Evolutionary conservation across 768 basidiomycete genomes (phyloP), one percentile per base, ranked within the genome.

Genomic region (Crucibulum laeve): DNA sequence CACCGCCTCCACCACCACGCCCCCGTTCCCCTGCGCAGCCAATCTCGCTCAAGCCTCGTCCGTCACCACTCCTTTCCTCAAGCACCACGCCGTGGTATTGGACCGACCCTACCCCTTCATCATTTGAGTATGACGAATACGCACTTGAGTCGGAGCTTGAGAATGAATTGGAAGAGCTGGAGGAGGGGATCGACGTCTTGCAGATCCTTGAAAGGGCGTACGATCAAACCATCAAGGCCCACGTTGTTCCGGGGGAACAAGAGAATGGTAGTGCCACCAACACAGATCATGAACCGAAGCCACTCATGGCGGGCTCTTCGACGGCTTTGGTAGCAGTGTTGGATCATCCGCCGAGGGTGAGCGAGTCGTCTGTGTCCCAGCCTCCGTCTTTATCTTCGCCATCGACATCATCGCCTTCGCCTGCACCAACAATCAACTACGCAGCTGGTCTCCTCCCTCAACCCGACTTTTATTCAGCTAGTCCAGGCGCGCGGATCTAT

Each of bases 151-250:
- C 60, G 17, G 54, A 57, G 7, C 60, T 68, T 5, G 60, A 67
- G 40, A 64, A 64, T 24, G 58, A 65, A 13, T 60, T 84, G n/a
- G 77, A 80, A 44, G 82, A 85, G 10, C 73, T 86, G 10, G 74
- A 73, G 26, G 83, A 85, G n/a, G 82, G 82, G 11, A 65, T 87
- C 32, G 81, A 87, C 53, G 71, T 87, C 10, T 70, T 87, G 11
- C 71, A 74, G 56, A 79, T 87, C 38, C 69, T 87, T 32, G 84
- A 87, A 56, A 73, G 71, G 21, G 85, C 85, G 3, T 87, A 83
- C 53, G 79, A 84, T 47, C 69, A 70, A 39, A 82, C 85, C 4
- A 64, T 87, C 25, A 71, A 73, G 24, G 79, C 77, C 2, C 84
- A 87, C 55, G 76, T 80, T 28, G 64, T 61, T 24, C 61, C 64